Evolutionary conservation across 306 rosid genomes (phyloP), one percentile per base, ranked within the genome.

Genomic region (Vigna nakashimae): DNA sequence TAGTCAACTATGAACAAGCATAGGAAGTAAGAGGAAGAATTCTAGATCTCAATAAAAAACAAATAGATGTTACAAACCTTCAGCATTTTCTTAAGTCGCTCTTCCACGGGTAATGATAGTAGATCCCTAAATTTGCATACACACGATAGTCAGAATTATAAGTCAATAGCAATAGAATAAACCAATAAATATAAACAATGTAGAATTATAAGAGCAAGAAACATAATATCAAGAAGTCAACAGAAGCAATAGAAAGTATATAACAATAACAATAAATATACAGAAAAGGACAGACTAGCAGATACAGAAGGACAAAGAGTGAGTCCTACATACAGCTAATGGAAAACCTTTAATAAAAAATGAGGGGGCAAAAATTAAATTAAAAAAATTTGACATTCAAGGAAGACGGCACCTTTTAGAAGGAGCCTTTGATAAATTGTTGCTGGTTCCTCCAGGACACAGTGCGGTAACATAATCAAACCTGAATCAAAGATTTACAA

Each of bases 81-180:
- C 32, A 92, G 85, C 67, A 92, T 73, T 78, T 82, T 86, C 90
- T 89, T 75, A 43, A 95, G 91, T 55, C 98, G 97, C 40, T 89
- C 95, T 69, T 91, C 98, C 75, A 86, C 79, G 18, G 97, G 91
- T 77, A 92, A 76, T 24, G 89, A 82, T 63, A 87, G 88, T 87
- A 92, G 84, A 82, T 20, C 60, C 87, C 99, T 95, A 90, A 85
- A 84, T 85, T 12, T 69, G 52, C 55, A 81, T 14, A 32, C 73
- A 65, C 34, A 67, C 48, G 46, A 32, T 26, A 26, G 45, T 76
- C 32, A 53, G 60, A 74, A 75, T 53, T 71, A 66, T 18, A 68
- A 63, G 60, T 18, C 52, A 43, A 42, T 16, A 36, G 42, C 20
- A 57, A 76, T 1, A 57, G 56, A 32, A 57, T 26, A 65, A 71